Conservation (phyloP, 257 asterid species). For the Solanum virginianum region DNA sequence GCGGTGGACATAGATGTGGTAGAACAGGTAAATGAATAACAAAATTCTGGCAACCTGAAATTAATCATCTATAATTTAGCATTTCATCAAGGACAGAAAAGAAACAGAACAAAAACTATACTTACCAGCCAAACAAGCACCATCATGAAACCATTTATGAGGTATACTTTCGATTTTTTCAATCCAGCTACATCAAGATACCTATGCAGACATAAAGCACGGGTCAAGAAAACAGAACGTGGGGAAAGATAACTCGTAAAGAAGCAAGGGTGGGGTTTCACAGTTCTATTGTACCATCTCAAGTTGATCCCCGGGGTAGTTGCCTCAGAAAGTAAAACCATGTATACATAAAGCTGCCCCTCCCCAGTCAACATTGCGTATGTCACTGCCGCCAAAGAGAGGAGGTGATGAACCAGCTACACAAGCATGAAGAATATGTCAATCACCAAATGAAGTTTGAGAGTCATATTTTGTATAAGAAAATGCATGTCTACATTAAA, state of each 20-base stretch:
- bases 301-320: conserved; percentile 77
- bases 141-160: conserved; percentile 51
- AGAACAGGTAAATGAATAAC: conserved; percentile 47
- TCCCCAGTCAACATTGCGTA: conserved; percentile 72
- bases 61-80: not conserved
- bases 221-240: not conserved
- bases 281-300: conserved; percentile 50
- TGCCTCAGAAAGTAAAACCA: conserved; percentile 71
- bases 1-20: conserved; percentile 25
- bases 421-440: not conserved
- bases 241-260: not conserved
- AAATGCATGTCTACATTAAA: not conserved
- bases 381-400: conserved; percentile 39
- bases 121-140: conserved; percentile 70
- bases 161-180: conserved; percentile 51
- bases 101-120: not conserved
- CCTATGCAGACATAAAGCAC: conserved; percentile 23
- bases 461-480: not conserved
- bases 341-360: conserved; percentile 63
- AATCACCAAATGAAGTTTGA: not conserved
- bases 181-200: conserved; percentile 71
- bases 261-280: not conserved
- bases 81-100: not conserved
- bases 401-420: conserved; percentile 77
- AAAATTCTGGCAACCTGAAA: conserved; percentile 69